Percentiles rank a stretch among this genome's conserved stretches.
Evolutionary conservation across 495 filamentous ascomycete genomes (phyloP).

Genomic region (Podospora conica): DNA sequence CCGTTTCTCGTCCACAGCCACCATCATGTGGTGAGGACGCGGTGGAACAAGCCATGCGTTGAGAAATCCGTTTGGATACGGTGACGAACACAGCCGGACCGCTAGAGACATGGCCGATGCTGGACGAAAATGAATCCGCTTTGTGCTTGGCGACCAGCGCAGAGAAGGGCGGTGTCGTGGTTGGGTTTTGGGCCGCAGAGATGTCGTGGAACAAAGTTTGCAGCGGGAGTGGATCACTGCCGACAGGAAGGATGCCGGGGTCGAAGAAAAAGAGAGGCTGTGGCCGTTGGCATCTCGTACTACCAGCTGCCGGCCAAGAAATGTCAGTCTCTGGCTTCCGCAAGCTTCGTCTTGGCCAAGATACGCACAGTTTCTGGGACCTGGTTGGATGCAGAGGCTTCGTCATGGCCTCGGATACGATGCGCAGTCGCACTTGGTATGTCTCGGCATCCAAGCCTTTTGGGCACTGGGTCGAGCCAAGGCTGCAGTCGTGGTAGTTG

Average conservation of each 20-base stretch:
- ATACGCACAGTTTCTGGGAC: not conserved
- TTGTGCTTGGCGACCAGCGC: not conserved
- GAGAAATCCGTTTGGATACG: not conserved
- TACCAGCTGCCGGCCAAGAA: not conserved
- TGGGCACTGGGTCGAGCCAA: not conserved
- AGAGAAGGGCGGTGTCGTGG: not conserved
- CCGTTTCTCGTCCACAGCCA: not conserved
- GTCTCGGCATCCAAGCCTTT: not conserved
- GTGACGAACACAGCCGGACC: not conserved
- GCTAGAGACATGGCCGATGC: not conserved
- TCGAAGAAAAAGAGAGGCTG: not conserved
- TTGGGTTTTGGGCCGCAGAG: not conserved
- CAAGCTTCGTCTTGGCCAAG: not conserved
- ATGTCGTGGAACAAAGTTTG: not conserved
- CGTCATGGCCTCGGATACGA: not conserved
- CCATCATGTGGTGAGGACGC: not conserved
- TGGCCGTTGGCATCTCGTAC: not conserved
- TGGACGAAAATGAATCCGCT: not conserved
- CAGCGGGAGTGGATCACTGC: not conserved
- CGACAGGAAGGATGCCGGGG: not conserved
- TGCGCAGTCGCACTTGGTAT: not conserved
- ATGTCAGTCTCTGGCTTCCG: not conserved
- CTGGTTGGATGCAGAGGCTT: not conserved
- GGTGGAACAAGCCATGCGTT: not conserved
- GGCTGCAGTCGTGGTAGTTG: not conserved